Evolutionary conservation across 164 flowering plant genomes (phyloP).

Genomic region (Chimonanthus salicifolius): DNA sequence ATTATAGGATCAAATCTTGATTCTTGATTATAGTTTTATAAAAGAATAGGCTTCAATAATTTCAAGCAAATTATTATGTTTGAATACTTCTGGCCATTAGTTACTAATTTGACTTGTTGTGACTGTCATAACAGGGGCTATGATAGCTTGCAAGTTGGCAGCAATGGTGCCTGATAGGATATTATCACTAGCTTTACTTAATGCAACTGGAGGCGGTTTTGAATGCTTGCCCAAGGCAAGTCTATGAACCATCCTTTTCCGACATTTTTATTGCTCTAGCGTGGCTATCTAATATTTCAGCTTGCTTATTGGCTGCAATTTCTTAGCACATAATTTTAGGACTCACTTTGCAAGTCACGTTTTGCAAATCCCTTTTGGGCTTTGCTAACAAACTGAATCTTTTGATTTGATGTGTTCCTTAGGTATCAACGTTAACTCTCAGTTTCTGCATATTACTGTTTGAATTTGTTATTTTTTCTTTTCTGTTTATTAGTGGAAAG

Average conservation of each 20-base stretch:
- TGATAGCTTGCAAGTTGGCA: conserved; percentile 93
- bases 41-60: too few relatives aligned
- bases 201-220: conserved; percentile 93
- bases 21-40: not conserved
- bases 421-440: not conserved
- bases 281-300: not conserved
- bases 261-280: not conserved
- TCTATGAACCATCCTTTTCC: not conserved
- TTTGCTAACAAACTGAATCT: not conserved
- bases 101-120: conserved; percentile 3
- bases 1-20: not conserved
- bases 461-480: not conserved
- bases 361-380: not conserved
- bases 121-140: conserved; percentile 54
- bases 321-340: not conserved
- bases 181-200: conserved; percentile 74
- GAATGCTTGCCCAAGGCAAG: conserved; percentile 86
- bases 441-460: not conserved
- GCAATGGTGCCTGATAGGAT: conserved; percentile 76
- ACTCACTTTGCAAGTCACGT: not conserved
- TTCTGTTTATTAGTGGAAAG: not conserved
- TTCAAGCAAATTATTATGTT: too few relatives aligned
- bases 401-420: not conserved
- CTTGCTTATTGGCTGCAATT: not conserved
- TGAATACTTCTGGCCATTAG: not conserved